phyloP scores from a whole-genome alignment of 2,329 filamentous ascomycete species.

The Penicillium sp. region DNA sequence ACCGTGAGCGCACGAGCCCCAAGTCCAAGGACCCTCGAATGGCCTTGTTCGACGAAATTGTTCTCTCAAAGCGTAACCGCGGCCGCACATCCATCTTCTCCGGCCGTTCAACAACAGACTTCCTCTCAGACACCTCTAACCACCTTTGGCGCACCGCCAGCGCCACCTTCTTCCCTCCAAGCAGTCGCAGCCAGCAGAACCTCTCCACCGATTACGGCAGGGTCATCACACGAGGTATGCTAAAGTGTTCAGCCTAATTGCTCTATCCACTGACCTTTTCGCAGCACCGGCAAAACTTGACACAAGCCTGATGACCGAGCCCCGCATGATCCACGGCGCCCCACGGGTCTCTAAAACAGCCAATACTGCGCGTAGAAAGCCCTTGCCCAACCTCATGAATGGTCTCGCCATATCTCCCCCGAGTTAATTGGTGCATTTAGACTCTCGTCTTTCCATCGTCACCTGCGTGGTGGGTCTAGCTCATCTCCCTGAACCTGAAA shows the following conservation, averaged over 20 bases:
- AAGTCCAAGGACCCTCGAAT: constrained; percentile 57
- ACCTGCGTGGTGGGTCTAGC: constrained; percentile 4
- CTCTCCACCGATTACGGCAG: constrained; percentile 54
- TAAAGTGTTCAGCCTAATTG: constrained; percentile 3
- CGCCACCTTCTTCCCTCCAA: constrained; percentile 57
- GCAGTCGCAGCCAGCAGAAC: constrained; percentile 49
- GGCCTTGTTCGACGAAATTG: constrained; percentile 66
- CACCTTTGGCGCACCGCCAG: constrained; percentile 66
- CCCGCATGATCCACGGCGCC: constrained; percentile 84
- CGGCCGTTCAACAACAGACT: constrained; percentile 51
- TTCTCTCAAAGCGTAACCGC: constrained; percentile 64
- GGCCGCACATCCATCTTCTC: constrained; percentile 61
- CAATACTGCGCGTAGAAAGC: constrained; percentile 46
- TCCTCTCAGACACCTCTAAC: constrained; percentile 64
- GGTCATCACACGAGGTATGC: constrained; percentile 53
- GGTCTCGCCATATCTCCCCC: constrained; percentile 41
- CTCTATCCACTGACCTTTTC: constrained; percentile 42
- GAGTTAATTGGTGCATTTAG: constrained; percentile 25
- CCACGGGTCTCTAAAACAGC: constrained; percentile 59
- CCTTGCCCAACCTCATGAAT: constrained; percentile 47
- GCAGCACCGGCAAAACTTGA: constrained; percentile 82
- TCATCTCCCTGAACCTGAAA: background rate
- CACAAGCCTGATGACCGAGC: constrained; percentile 84
- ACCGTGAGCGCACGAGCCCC: constrained; percentile 58
- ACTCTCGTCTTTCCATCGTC: constrained; percentile 2